phyloP scores from a whole-genome alignment of 257 asterid species.

The Phtheirospermum japonicum region DNA sequence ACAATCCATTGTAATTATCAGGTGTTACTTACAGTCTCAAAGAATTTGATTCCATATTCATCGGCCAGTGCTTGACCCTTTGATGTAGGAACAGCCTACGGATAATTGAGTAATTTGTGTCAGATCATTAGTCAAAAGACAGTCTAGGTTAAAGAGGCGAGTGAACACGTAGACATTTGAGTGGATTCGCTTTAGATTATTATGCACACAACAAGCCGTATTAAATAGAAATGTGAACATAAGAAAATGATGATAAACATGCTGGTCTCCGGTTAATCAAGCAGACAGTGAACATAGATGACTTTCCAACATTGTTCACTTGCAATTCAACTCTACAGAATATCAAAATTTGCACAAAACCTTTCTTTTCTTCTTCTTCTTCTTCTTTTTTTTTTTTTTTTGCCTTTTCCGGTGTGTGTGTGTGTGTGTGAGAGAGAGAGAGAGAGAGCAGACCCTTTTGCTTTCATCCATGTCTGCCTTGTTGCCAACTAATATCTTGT shows the following conservation, averaged over 20 bases:
- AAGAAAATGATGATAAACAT: background rate
- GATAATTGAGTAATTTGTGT: conserved; percentile 21
- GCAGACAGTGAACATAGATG: background rate
- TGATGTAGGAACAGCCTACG: conserved; percentile 87
- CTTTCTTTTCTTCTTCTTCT: no score
- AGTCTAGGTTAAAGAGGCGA: background rate
- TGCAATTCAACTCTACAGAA: conserved; percentile 5
- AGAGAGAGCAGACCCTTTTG: conserved; percentile 53
- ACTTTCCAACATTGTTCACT: conserved; percentile 11
- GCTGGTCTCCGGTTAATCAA: conserved; percentile 1
- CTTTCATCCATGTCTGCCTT: conserved; percentile 81
- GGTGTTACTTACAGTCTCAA: conserved; percentile 73
- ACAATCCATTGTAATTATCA: conserved; percentile 21
- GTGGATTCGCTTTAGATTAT: background rate
- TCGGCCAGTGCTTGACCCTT: conserved; percentile 96
- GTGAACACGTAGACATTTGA: background rate
- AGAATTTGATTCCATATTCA: conserved; percentile 91
- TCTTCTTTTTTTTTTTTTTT: no score
- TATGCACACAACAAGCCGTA: background rate
- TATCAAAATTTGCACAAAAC: background rate
- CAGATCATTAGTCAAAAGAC: conserved; percentile 5
- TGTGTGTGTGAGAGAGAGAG: background rate
- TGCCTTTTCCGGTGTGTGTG: background rate
- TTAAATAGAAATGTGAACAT: conserved; percentile 1
- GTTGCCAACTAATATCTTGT: conserved; percentile 69